Conservation (phyloP, 2,329 filamentous ascomycete species). For the Periconia sp. region DNA sequence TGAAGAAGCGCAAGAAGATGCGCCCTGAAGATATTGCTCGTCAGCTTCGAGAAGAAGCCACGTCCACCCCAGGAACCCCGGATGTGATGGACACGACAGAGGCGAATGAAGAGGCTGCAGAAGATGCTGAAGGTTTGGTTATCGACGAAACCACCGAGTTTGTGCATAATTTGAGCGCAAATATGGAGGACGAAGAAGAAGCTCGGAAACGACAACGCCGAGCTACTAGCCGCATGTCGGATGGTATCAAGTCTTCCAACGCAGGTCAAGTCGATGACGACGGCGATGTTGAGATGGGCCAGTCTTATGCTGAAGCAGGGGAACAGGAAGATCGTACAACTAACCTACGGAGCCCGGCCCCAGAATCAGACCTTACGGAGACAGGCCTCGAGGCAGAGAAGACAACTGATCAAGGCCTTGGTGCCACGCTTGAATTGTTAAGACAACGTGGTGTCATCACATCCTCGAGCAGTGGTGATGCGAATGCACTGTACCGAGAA, state of each 20-base stretch:
- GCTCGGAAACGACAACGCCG: constrained; percentile 56
- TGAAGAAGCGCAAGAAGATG: constrained; percentile 89
- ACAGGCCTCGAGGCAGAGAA: constrained; percentile 85
- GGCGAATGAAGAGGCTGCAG: constrained; percentile 44
- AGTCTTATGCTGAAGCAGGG: constrained; percentile 55
- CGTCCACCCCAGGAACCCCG: constrained; percentile 49
- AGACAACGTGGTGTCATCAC: constrained; percentile 82
- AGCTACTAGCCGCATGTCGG: constrained; percentile 34
- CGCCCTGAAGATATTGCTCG: constrained; percentile 85
- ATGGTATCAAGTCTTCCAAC: constrained; percentile 23
- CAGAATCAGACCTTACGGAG: constrained; percentile 54
- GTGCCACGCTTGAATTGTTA: constrained; percentile 78
- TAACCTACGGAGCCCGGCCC: constrained; percentile 41
- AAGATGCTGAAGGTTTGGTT: constrained; percentile 68
- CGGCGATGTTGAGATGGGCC: constrained; percentile 57
- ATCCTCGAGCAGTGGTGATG: constrained; percentile 61
- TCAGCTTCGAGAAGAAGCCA: constrained; percentile 68
- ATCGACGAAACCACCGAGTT: constrained; percentile 97
- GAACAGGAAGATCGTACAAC: constrained; percentile 48
- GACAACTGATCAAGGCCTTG: constrained; percentile 75
- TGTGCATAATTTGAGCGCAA: constrained; percentile 74
- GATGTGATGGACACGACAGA: constrained; percentile 62
- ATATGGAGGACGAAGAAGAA: constrained; percentile 32
- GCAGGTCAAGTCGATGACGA: constrained; percentile 47
- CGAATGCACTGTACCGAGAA: constrained; percentile 68